Evolutionary conservation across 306 rosid genomes (phyloP), one percentile per base, ranked within the genome.

Genomic region (Pyrus bretschneideri): DNA sequence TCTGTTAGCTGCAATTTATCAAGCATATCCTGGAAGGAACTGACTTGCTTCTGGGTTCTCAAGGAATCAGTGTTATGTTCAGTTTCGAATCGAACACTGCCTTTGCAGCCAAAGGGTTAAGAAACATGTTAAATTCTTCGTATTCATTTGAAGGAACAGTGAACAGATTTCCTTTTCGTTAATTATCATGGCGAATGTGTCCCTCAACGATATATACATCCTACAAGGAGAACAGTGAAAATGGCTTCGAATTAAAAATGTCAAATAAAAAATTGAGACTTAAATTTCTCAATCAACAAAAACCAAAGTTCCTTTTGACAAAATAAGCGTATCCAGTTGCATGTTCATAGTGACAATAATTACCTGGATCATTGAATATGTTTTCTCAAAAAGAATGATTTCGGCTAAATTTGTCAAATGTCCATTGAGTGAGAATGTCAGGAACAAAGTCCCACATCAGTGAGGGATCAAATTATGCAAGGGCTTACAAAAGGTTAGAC

Each of bases 401-500:
- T 87, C 73, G 14, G 90, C 92, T 71, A 91, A 78, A 89, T 83
- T 85, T 63, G 96, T 89, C 72, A 89, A 80, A 22, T 91, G 93
- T 52, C 89, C 91, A 75, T 84, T 7, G 42, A 7, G 42, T 38
- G 42, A 38, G 42, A 38, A 38, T 38, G 42, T 38, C 10, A 38
- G 42, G 10, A 38, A 2, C 42, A 38, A 38, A 7, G 42, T 38
- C 42, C 42, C 9, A 38, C 9, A 7, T 38, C 9, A 7, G 2
- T 38, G 2, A 38, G 42, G 0, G 2, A 38, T 38, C 42, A 38
- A 38, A 38, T 38, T 10, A 7, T 38, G 10, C 42, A 38, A 38
- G 42, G 10, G 10, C 2, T 38, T 38, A 6, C 2, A 38, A 7
- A 38, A 38, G 2, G 42, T 38, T 38, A 6, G 10, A 9, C 9